phyloP scores from a whole-genome alignment of 345 rosid genomes.

The Eucalyptus curtisii region DNA sequence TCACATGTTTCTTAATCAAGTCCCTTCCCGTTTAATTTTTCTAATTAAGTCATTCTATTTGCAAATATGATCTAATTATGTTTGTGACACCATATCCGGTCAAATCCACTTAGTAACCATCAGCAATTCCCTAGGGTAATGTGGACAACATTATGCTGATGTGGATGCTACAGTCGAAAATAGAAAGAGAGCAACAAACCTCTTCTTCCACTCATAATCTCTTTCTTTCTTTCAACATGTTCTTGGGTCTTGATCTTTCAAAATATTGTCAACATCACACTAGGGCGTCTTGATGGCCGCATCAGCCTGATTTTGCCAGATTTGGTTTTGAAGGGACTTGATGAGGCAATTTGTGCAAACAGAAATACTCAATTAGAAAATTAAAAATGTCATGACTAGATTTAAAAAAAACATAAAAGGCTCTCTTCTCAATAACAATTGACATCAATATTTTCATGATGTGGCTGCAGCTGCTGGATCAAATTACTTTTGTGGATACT shows the following conservation, averaged over 20 bases:
- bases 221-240: background rate
- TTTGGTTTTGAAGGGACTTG: background rate
- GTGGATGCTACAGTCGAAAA: background rate
- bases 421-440: background rate
- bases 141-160: background rate
- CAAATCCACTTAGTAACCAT: background rate
- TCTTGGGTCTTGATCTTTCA: background rate
- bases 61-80: background rate
- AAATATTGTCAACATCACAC: background rate
- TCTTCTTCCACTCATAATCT: background rate
- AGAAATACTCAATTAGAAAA: background rate
- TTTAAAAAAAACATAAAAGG: background rate
- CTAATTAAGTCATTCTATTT: background rate
- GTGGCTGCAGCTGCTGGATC: constrained; percentile 63
- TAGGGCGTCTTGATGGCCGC: background rate
- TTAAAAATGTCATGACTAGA: background rate
- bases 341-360: background rate
- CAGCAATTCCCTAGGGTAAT: background rate
- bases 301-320: background rate
- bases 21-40: background rate
- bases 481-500: constrained; percentile 83
- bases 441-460: background rate
- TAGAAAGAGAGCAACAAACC: background rate
- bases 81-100: background rate
- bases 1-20: background rate